Base-by-base conservation (phyloP, 2,329 filamentous ascomycete genomes). In the Ophiostoma pallidulum region DNA sequence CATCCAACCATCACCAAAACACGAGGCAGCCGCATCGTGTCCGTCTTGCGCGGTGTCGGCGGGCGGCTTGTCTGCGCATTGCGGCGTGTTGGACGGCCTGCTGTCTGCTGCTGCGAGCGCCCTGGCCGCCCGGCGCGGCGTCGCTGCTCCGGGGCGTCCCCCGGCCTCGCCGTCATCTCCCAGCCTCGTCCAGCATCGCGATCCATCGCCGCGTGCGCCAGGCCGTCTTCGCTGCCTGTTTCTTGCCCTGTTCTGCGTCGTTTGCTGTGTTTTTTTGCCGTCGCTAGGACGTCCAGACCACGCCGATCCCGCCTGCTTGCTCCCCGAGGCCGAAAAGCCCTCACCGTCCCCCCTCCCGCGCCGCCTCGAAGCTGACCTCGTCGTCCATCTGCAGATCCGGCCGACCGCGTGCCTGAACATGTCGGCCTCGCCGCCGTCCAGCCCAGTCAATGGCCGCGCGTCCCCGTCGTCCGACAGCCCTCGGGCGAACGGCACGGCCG, bases 391-490 rank as follows among this genome's bases (percentile, higher is more conserved):
- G 78, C 73, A 69, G 74, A 74, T 74, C 75, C 73, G 62, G 72
- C 75, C 72, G 69, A 72, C 67, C 74, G 47, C 77, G 69, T 72
- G 72, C 66, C 73, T 72, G 69, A 75, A 72, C 62, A 79, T 83
- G 72, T 78, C 77, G 69, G 74, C 73, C 67, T 74, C 78, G 62
- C 71, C 74, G 59, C 72, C 80, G 66, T 67, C 69, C 57, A 73
- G 77, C 67, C 72, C 79, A 61, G 72, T 75, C 60, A 86, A 88
- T 67, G 84, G 83, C 61, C 76, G 82, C 65, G 62, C 71, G 58
- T 77, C 77, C 61, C 74, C 77, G 57, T 66, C 69, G 54, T 66
- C 71, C 54, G 69, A 72, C 57, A 66, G 72, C 56, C 65, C 61
- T 46, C 62, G 65, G 47, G 59, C 62, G 51, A 58, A 65, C 42